phyloP scores from a whole-genome alignment of 345 rosid species.

The Eucalyptus tenuipes region DNA sequence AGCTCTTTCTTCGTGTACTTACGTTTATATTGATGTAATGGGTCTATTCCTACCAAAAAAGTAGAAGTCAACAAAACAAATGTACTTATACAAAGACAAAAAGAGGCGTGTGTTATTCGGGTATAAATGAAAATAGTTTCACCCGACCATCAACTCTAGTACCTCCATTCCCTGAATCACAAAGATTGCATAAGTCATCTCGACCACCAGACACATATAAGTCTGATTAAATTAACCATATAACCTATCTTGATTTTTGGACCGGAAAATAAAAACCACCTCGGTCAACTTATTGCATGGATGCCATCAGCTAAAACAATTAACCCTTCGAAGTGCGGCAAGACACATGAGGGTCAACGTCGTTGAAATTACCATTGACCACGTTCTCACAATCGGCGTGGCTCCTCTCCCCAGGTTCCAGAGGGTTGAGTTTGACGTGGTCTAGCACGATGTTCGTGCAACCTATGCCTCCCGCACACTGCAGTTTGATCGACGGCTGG shows the following conservation, averaged over 20 bases:
- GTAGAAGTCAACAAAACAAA: not conserved
- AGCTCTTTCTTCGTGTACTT: not conserved
- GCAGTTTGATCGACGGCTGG: slow-evolving; percentile 7
- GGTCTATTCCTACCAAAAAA: not conserved
- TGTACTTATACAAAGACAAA: not conserved
- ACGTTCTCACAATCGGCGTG: slow-evolving; percentile 14
- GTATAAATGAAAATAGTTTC: not conserved
- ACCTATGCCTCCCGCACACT: slow-evolving; percentile 9
- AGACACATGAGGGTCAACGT: not conserved
- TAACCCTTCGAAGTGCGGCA: not conserved
- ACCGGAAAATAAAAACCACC: not conserved
- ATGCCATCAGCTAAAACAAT: not conserved
- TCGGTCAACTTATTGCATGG: not conserved
- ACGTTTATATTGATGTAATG: not conserved
- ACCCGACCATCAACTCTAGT: not conserved
- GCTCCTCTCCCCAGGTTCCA: not conserved
- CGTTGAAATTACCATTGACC: not conserved
- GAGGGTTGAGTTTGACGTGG: slow-evolving; percentile 4
- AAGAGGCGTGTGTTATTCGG: not conserved
- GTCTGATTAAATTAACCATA: not conserved
- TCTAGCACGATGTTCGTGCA: slow-evolving; percentile 15
- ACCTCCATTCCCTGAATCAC: not conserved
- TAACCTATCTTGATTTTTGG: not conserved
- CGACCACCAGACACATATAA: not conserved
- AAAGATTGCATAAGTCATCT: not conserved